phyloP scores from a whole-genome alignment of 805 yeast species.

The Candida silvatica region DNA sequence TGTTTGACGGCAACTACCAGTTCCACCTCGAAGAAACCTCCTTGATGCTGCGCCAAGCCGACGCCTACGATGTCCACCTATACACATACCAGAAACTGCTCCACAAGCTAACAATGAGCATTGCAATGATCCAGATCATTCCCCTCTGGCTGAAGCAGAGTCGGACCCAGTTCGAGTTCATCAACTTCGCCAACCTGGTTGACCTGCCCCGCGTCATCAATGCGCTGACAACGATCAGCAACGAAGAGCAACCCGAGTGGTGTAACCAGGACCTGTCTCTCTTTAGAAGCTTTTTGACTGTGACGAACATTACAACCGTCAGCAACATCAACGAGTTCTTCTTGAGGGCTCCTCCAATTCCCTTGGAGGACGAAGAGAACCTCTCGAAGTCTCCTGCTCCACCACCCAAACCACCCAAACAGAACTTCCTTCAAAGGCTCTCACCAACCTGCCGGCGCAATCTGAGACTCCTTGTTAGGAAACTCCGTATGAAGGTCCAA shows the following conservation, averaged over 20 bases:
- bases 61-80: too few relatives aligned
- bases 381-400: neutral
- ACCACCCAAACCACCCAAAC: too few relatives aligned
- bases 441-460: neutral
- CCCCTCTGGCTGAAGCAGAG: constrained; percentile 1
- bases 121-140: constrained; percentile 6
- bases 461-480: neutral
- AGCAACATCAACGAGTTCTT: constrained; percentile 11
- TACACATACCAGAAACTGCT: too few relatives aligned
- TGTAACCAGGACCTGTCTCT: constrained; percentile 11
- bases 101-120: too few relatives aligned
- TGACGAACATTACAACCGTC: constrained; percentile 11
- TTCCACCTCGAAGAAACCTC: too few relatives aligned
- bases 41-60: too few relatives aligned
- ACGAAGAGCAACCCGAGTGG: too few relatives aligned
- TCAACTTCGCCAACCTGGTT: constrained; percentile 9
- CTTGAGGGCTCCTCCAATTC: neutral
- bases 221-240: too few relatives aligned
- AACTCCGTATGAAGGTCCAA: constrained; percentile 13
- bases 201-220: constrained; percentile 5
- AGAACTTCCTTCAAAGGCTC: neutral
- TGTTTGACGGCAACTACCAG: too few relatives aligned
- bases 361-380: neutral
- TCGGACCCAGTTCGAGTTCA: constrained; percentile 7
- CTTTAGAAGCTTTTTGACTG: constrained; percentile 14